A percentile compares a stretch with the other conserved stretches of the same genome.
These are phyloP conservation scores for Solanum aculeatissimum DNA, from an alignment of 305 asterid genomes.

Conservation along the genomic window DNA sequence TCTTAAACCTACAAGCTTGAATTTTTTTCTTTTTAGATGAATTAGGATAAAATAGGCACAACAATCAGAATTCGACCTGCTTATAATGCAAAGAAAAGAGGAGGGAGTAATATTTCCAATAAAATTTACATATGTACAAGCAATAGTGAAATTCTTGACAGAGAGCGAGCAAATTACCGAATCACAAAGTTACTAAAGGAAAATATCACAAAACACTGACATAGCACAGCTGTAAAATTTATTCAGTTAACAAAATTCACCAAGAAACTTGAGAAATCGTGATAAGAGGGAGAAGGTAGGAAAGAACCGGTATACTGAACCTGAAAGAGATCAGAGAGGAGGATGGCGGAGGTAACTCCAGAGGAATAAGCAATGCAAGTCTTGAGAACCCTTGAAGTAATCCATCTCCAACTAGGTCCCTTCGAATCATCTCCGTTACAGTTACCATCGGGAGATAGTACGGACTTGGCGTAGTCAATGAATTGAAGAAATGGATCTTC, in stretches of 20 bases:
- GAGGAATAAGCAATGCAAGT: slow-evolving; percentile 74
- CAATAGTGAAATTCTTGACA: neutral
- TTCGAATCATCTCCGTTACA: slow-evolving; percentile 24
- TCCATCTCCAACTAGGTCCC: slow-evolving; percentile 93
- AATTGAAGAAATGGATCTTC: slow-evolving; percentile 58
- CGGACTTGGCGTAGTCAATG: slow-evolving; percentile 46
- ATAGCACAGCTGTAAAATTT: neutral
- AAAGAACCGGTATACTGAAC: slow-evolving; percentile 10
- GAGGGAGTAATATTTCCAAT: neutral
- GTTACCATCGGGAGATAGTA: slow-evolving; percentile 17
- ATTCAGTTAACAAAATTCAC: neutral
- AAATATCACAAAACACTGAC: neutral
- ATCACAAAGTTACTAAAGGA: neutral
- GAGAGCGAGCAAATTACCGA: neutral
- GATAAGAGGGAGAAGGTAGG: too few relatives aligned
- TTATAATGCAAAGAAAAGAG: neutral
- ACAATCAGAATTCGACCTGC: neutral
- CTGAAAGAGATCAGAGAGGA: slow-evolving; percentile 89
- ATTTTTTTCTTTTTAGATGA: neutral
- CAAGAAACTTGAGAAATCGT: neutral
- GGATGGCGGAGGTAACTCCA: slow-evolving; percentile 91
- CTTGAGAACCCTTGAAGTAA: slow-evolving; percentile 52
- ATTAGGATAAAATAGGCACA: neutral
- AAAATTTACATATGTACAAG: neutral
- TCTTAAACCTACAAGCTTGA: neutral